A percentile compares a stretch with the other conserved stretches of the same genome.
Evolutionary conservation across 2,329 filamentous ascomycete genomes (phyloP).

Genomic region (Kalaharituber pfeilii): DNA sequence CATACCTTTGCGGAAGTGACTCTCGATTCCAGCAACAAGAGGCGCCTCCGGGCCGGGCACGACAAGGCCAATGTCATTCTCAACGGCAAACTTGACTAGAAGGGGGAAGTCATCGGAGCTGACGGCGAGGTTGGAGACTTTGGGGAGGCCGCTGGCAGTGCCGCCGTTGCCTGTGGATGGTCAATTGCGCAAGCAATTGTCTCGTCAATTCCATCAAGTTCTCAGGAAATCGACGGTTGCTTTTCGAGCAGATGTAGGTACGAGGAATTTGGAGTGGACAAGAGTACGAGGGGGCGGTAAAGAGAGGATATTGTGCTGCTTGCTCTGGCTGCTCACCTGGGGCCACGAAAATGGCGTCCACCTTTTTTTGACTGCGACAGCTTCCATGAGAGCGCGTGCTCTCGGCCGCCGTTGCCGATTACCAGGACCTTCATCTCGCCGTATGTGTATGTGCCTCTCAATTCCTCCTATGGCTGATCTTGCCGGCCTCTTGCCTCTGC

Average conservation of each 20-base stretch:
- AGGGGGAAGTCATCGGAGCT: conserved; percentile 59
- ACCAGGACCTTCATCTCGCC: conserved; percentile 53
- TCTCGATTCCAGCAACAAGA: conserved; percentile 78
- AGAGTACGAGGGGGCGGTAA: not conserved
- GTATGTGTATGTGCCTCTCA: too few species aligned
- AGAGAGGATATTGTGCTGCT: not conserved
- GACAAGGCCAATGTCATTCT: conserved; percentile 60
- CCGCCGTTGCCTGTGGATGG: conserved; percentile 63
- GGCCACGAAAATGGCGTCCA: conserved; percentile 54
- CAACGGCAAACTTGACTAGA: conserved; percentile 57
- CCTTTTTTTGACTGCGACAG: conserved; percentile 61
- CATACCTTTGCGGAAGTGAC: conserved; percentile 48
- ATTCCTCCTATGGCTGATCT: too few species aligned
- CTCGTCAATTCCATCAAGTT: conserved; percentile 19
- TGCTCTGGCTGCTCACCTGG: conserved; percentile 28
- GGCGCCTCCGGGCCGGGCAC: conserved; percentile 85
- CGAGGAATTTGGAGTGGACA: not conserved
- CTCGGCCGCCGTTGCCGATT: conserved; percentile 82
- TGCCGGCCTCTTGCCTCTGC: too few species aligned
- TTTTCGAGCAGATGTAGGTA: too few species aligned
- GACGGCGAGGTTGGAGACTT: conserved; percentile 56
- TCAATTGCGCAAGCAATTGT: too few species aligned
- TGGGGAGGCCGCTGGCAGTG: conserved; percentile 47
- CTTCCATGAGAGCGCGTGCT: conserved; percentile 92
- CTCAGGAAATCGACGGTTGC: not conserved